A percentile compares a stretch with the other conserved stretches of the same genome.
phyloP scores from a whole-genome alignment of 192 early-diverging fungal genomes.

The Backusella parvicylindrica region DNA sequence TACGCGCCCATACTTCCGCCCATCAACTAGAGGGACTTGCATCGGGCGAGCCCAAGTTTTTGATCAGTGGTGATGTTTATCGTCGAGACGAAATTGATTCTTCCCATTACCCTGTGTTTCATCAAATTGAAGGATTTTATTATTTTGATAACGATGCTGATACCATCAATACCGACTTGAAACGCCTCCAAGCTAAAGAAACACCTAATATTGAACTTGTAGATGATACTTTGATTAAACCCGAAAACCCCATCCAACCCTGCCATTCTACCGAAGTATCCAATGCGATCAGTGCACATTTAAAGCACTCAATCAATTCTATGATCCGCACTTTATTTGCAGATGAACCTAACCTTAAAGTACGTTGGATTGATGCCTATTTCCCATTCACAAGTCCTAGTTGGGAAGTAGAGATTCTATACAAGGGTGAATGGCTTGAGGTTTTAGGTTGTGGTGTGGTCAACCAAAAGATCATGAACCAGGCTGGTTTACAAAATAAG shows the following conservation, averaged over 20 bases:
- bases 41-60: conserved; percentile 60
- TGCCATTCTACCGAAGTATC: conserved; percentile 62
- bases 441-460: conserved; percentile 93
- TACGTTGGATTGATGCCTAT: conserved; percentile 91
- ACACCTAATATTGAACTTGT: conserved; percentile 28
- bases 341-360: conserved; percentile 62
- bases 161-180: conserved; percentile 34
- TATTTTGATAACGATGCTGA: conserved; percentile 50
- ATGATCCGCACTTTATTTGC: conserved; percentile 75
- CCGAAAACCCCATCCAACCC: conserved; percentile 71
- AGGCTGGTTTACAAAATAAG: conserved; percentile 60
- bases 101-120: conserved; percentile 96
- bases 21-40: conserved; percentile 83
- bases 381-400: conserved; percentile 97
- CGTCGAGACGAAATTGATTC: conserved; percentile 94
- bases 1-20: conserved; percentile 93
- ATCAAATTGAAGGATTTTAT: conserved; percentile 96
- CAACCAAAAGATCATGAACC: conserved; percentile 77
- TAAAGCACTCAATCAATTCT: conserved; percentile 81
- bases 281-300: conserved; percentile 55
- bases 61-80: conserved; percentile 98
- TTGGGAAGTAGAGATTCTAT: conserved; percentile 96
- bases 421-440: conserved; percentile 93
- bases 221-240: conserved; percentile 52
- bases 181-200: conserved; percentile 4